Conservation (phyloP, 2,329 filamentous ascomycete genomes). For the Pseudocercospora macadamiae region DNA sequence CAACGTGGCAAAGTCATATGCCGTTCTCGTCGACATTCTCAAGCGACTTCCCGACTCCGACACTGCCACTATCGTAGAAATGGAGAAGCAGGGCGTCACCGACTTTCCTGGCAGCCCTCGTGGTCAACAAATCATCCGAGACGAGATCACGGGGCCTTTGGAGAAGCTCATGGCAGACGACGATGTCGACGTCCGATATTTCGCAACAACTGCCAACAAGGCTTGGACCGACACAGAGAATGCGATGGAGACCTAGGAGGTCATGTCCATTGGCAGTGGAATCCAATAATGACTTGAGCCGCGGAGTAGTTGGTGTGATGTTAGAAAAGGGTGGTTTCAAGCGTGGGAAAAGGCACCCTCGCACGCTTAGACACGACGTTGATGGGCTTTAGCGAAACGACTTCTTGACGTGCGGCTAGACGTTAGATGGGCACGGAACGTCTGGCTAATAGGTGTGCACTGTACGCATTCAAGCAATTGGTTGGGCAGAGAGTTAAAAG, state of each 20-base stretch:
- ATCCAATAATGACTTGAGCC: neutral
- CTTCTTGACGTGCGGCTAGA: constrained; percentile 1
- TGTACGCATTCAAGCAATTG: constrained; percentile 3
- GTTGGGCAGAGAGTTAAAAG: constrained; percentile 5
- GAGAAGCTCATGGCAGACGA: constrained; percentile 96
- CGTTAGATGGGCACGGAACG: constrained; percentile 8
- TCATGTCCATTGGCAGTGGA: constrained; percentile 7
- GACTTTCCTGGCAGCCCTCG: constrained; percentile 48
- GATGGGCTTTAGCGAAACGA: constrained; percentile 5
- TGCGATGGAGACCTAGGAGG: constrained; percentile 40
- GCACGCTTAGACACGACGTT: neutral
- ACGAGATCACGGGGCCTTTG: constrained; percentile 80
- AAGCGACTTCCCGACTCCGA: constrained; percentile 87
- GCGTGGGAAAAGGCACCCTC: neutral
- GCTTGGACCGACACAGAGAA: constrained; percentile 41
- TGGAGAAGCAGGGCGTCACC: constrained; percentile 75
- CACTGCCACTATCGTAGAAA: constrained; percentile 68
- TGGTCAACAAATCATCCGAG: constrained; percentile 39
- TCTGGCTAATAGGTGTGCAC: neutral
- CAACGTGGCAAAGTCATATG: constrained; percentile 98
- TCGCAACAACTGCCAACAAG: constrained; percentile 84
- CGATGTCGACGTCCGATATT: constrained; percentile 97
- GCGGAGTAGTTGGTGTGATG: neutral
- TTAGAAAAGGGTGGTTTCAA: neutral
- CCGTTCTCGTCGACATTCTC: constrained; percentile 85